A percentile compares a stretch with the other conserved stretches of the same genome.
These are phyloP conservation scores for Eucalyptus viminalis DNA, from an alignment of 345 rosid species.

Conservation along the genomic window DNA sequence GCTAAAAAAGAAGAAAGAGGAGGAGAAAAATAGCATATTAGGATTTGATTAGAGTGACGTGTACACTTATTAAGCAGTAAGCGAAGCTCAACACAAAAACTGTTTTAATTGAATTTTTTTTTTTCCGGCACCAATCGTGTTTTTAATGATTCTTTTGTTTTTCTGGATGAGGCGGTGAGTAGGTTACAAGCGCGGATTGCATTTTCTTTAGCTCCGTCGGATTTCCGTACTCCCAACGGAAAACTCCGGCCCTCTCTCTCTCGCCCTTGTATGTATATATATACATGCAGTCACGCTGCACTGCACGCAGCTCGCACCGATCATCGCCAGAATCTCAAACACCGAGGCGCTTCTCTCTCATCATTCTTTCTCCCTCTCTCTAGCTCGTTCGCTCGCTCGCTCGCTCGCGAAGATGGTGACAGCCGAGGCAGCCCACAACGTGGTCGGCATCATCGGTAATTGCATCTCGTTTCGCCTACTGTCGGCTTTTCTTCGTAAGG, in stretches of 20 bases:
- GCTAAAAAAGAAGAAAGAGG: not conserved
- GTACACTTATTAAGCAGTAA: not conserved
- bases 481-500: no score
- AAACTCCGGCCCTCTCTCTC: not conserved
- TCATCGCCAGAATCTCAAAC: not conserved
- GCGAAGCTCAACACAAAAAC: not conserved
- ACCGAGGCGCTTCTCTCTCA: not conserved
- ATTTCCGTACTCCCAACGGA: not conserved
- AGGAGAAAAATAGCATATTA: no score
- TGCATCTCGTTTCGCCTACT: not conserved
- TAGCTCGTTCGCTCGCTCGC: not conserved
- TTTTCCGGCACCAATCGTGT: no score
- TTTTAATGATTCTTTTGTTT: no score
- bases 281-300: not conserved
- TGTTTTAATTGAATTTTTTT: no score
- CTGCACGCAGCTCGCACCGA: not conserved
- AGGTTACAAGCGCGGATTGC: no score
- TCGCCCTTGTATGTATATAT: not conserved
- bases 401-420: not conserved
- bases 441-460: slow-evolving; percentile 1
- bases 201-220: no score
- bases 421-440: not conserved
- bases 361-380: not conserved
- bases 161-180: no score
- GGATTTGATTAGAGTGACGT: not conserved